Conservation (phyloP, 2,329 filamentous ascomycete genomes). For the Aspergillus tamarii region DNA sequence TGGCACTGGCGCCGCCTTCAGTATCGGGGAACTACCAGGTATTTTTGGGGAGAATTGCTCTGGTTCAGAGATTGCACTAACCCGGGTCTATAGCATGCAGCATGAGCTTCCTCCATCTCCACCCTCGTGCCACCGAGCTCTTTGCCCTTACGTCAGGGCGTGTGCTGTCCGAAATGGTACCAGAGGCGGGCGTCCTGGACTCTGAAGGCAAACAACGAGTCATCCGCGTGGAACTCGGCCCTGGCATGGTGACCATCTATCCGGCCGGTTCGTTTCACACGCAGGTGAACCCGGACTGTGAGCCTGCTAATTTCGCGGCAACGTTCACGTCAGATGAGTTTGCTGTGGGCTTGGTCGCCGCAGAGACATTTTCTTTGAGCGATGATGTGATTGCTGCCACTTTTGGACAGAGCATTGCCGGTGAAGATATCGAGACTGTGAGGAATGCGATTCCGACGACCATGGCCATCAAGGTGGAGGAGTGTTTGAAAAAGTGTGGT, state of each 20-base stretch:
- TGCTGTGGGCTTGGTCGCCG: conserved; percentile 24
- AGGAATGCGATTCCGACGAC: conserved; percentile 21
- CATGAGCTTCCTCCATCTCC: conserved; percentile 30
- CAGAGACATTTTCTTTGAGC: conserved; percentile 22
- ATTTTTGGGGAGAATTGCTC: background rate
- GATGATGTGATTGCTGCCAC: conserved; percentile 25
- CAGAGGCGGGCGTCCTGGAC: conserved; percentile 19
- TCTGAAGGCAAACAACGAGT: conserved; percentile 22
- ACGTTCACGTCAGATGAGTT: conserved; percentile 28
- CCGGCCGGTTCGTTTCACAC: conserved; percentile 31
- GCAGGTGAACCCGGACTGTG: conserved; percentile 31
- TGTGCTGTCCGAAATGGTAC: conserved; percentile 26
- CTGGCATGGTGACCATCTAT: conserved; percentile 28
- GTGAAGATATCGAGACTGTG: conserved; percentile 27
- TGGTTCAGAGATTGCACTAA: conserved; percentile 3
- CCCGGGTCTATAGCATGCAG: conserved; percentile 22
- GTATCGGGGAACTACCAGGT: conserved; percentile 24
- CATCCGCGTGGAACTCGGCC: conserved; percentile 18
- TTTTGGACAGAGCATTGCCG: conserved; percentile 26
- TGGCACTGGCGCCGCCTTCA: conserved; percentile 23
- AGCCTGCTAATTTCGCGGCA: conserved; percentile 28
- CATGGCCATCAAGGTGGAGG: conserved; percentile 25
- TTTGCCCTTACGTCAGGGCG: conserved; percentile 24
- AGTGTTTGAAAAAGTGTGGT: conserved; percentile 30
- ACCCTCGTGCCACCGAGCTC: conserved; percentile 30